Percentiles rank a stretch among this genome's conserved stretches.
These are phyloP conservation scores for Anthoceros angustus DNA, from an alignment of 225 moss, liverwort and hornwort species.

Conservation along the genomic window DNA sequence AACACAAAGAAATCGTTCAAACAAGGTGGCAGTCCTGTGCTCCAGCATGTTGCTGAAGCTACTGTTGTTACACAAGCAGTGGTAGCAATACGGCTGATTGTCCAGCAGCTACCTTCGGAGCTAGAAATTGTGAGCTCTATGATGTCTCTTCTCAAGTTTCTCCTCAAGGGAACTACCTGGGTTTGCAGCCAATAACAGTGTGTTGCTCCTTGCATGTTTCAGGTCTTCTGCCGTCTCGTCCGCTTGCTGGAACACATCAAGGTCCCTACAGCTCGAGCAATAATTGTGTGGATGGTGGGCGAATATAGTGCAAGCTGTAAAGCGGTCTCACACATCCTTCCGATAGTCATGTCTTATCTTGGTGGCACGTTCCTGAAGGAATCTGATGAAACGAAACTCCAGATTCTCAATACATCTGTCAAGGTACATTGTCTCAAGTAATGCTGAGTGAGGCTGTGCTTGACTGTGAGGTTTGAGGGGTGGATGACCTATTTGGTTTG, in stretches of 20 bases:
- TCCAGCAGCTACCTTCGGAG: slow-evolving; percentile 59
- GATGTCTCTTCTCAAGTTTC: not conserved
- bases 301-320: slow-evolving; percentile 54
- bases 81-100: slow-evolving; percentile 60
- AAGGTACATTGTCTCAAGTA: slow-evolving; percentile 41
- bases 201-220: slow-evolving; percentile 3
- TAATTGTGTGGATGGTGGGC: slow-evolving; percentile 91
- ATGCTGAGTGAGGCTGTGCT: not conserved
- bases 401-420: slow-evolving; percentile 76
- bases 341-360: slow-evolving; percentile 72
- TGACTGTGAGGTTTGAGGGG: not conserved
- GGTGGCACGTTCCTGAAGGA: slow-evolving; percentile 71
- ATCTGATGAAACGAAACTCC: slow-evolving; percentile 73
- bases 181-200: not conserved
- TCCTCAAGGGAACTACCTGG: not conserved
- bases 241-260: slow-evolving; percentile 73
- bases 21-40: slow-evolving; percentile 10
- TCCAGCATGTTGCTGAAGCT: slow-evolving; percentile 50
- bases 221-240: slow-evolving; percentile 76
- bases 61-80: slow-evolving; percentile 86
- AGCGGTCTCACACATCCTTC: slow-evolving; percentile 47
- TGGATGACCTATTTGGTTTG: not conserved
- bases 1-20: slow-evolving; percentile 16
- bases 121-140: slow-evolving; percentile 55
- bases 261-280: slow-evolving; percentile 76